Evolutionary conservation across 352 stramenopile species (phyloP).

Genomic region (Phytophthora sp.): DNA sequence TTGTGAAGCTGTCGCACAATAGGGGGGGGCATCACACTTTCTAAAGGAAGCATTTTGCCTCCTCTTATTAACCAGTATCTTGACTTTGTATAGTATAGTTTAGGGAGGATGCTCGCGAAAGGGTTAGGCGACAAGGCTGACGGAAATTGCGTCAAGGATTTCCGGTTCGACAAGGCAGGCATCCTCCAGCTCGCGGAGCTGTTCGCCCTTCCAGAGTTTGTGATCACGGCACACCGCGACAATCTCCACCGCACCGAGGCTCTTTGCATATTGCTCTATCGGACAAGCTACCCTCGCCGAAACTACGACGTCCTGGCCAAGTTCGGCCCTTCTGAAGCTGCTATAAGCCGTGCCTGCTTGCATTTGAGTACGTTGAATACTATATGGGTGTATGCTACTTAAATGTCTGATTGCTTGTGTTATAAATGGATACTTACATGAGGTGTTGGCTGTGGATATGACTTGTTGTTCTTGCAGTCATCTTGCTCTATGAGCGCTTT

Average conservation of each 20-base stretch:
- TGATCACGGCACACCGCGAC: slow-evolving; percentile 11
- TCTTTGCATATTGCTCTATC: slow-evolving; percentile 10
- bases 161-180: slow-evolving; percentile 15
- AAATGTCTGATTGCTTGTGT: neutral
- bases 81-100: no score
- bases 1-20: no score
- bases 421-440: slow-evolving; percentile 10
- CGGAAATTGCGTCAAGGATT: slow-evolving; percentile 15
- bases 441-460: neutral
- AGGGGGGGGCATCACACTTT: no score
- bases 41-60: no score
- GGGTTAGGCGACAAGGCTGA: slow-evolving; percentile 13
- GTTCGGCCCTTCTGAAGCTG: slow-evolving; percentile 8
- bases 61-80: no score
- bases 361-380: slow-evolving; percentile 14
- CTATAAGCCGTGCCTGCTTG: slow-evolving; percentile 4
- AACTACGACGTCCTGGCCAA: slow-evolving; percentile 18
- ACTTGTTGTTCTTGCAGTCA: neutral
- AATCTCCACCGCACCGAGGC: slow-evolving; percentile 14
- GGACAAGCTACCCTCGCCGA: slow-evolving; percentile 10
- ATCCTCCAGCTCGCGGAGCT: slow-evolving; percentile 22
- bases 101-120: no score
- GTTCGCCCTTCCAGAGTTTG: slow-evolving; percentile 10
- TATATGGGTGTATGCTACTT: neutral
- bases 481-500: slow-evolving; percentile 13